Conservation (phyloP, 192 early-diverging fungal genomes). For the Coemansia sp. region DNA sequence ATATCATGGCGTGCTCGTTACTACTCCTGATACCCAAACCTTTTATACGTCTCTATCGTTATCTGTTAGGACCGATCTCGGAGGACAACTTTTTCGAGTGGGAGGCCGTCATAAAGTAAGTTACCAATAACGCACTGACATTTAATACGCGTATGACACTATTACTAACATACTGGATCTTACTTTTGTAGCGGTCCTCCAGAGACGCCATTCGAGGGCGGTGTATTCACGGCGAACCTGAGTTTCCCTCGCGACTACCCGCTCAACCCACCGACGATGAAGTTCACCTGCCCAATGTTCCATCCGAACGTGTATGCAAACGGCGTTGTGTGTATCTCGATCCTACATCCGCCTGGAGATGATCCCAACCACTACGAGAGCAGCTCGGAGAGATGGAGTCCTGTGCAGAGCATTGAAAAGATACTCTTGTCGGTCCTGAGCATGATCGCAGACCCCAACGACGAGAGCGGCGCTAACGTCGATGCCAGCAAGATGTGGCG, state of each 20-base stretch:
- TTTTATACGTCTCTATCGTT: neutral
- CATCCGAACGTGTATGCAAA: slow-evolving; percentile 97
- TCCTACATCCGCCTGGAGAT: slow-evolving; percentile 95
- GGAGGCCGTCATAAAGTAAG: slow-evolving; percentile 44
- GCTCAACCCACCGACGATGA: slow-evolving; percentile 92
- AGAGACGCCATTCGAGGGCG: slow-evolving; percentile 94
- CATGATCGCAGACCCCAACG: slow-evolving; percentile 98
- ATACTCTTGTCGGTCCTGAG: slow-evolving; percentile 92
- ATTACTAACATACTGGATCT: neutral
- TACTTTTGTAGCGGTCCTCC: slow-evolving; percentile 71
- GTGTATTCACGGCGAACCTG: slow-evolving; percentile 87
- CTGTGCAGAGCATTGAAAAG: slow-evolving; percentile 98
- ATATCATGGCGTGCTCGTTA: slow-evolving; percentile 8
- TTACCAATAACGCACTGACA: neutral
- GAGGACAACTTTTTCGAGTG: slow-evolving; percentile 70
- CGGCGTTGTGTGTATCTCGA: slow-evolving; percentile 97
- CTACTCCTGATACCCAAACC: neutral
- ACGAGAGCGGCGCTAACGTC: slow-evolving; percentile 97
- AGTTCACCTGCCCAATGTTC: slow-evolving; percentile 94
- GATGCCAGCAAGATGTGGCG: slow-evolving; percentile 99
- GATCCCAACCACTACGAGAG: slow-evolving; percentile 98
- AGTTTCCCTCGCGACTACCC: slow-evolving; percentile 95
- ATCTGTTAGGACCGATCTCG: slow-evolving; percentile 63
- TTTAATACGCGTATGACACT: too few relatives aligned
- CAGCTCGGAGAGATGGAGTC: slow-evolving; percentile 94